Conservation (phyloP, 805 yeast species). For the Kuraishia cidri region DNA sequence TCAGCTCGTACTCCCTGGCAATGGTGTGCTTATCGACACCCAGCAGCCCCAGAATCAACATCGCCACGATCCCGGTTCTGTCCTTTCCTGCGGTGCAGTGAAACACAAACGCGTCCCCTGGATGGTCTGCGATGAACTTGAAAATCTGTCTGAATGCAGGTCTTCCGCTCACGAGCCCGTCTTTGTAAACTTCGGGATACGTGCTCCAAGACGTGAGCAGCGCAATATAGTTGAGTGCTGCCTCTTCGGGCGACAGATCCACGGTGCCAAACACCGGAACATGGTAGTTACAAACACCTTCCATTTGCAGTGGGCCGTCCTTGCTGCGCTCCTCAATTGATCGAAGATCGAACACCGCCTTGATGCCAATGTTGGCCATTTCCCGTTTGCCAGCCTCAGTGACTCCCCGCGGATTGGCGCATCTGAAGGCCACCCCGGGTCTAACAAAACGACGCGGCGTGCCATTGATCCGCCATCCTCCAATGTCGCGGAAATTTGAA, state of each 20-base stretch:
- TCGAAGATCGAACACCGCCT: conserved; percentile 58
- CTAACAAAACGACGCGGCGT: conserved; percentile 27
- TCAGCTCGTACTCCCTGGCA: conserved; percentile 71
- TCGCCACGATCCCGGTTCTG: conserved; percentile 68
- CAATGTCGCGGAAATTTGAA: conserved; percentile 69
- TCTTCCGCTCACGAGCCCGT: conserved; percentile 42
- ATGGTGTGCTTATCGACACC: conserved; percentile 62
- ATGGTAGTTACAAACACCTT: conserved; percentile 38
- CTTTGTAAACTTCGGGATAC: conserved; percentile 53
- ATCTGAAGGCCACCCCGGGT: conserved; percentile 48
- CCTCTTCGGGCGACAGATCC: conserved; percentile 57
- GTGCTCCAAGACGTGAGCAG: conserved; percentile 54
- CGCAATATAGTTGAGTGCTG: conserved; percentile 45
- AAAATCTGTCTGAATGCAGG: conserved; percentile 41
- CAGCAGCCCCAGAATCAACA: conserved; percentile 51
- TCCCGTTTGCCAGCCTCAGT: conserved; percentile 38
- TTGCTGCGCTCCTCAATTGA: conserved; percentile 44
- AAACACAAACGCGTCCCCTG: conserved; percentile 43
- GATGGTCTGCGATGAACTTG: conserved; percentile 43
- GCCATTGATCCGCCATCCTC: conserved; percentile 53
- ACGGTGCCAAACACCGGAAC: conserved; percentile 46
- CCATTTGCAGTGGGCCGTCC: conserved; percentile 33
- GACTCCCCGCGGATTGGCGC: conserved; percentile 49
- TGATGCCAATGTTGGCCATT: conserved; percentile 35
- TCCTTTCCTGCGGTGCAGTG: conserved; percentile 89